Conservation (phyloP, 2,329 filamentous ascomycete species). For the Juglanconis oblonga region DNA sequence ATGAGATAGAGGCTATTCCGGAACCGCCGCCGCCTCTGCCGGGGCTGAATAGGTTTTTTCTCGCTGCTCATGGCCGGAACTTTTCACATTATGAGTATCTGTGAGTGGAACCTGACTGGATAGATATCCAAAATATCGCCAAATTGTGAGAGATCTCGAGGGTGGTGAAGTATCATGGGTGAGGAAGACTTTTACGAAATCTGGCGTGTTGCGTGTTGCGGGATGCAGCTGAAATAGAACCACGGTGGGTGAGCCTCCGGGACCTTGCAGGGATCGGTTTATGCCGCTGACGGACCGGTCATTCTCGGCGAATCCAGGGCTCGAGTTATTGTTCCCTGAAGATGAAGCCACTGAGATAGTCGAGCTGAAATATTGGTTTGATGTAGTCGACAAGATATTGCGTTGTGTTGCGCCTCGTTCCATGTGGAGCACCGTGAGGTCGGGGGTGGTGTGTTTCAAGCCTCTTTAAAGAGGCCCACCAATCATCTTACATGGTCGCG, state of each 20-base stretch:
- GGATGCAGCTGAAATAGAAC: conserved; percentile 13
- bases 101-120: too few relatives aligned
- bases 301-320: not conserved
- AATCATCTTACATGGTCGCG: conserved; percentile 20
- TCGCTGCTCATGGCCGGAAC: conserved; percentile 20
- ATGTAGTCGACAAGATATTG: not conserved
- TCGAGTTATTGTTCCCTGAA: not conserved
- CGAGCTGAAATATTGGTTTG: not conserved
- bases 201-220: conserved; percentile 10
- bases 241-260: conserved; percentile 13
- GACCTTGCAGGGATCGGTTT: not conserved
- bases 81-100: conserved; percentile 4
- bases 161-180: not conserved
- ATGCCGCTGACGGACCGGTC: not conserved
- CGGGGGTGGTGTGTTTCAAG: not conserved
- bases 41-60: conserved; percentile 19
- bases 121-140: not conserved
- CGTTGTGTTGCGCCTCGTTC: not conserved
- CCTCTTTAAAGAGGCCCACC: not conserved
- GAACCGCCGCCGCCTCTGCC: conserved; percentile 22
- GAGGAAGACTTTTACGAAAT: not conserved
- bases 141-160: not conserved
- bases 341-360: not conserved
- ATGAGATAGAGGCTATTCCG: conserved; percentile 21
- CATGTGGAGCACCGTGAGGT: not conserved